Evolutionary conservation across 1,284 basidiomycete genomes (phyloP), one percentile per base, ranked within the genome.

Genomic region (Cystobasidiaceae sp.): DNA sequence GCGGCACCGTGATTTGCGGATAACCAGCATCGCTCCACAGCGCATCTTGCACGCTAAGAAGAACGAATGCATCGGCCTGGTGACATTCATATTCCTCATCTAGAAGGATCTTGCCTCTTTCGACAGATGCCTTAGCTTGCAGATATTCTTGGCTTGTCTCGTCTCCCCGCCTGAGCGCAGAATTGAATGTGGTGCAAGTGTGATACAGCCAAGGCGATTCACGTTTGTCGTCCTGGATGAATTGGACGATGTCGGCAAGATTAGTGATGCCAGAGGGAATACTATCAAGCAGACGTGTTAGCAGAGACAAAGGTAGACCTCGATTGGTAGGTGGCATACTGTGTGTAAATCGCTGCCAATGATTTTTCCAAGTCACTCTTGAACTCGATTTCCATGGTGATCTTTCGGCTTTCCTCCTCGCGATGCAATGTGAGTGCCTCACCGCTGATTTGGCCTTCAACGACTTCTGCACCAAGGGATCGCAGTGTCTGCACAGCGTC

Each of bases 1-100:
- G 50, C 21, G 51, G 60, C 4, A 63, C 60, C 9, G 43, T 54
- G 25, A 55, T 21, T 28, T 37, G 49, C 11, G 60, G 51, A 7
- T 23, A 45, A 2, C 37, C 60, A 23, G 50, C 50, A 23, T 44
- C 11, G 21, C 39, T n/a, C 41, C 27, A 54, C 11, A 23, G 49
- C 5, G 7, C 4, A 21, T 13, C 11, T 1, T 4, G 27, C 1
- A 0, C 1, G 13, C 45, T 48, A 4, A 25, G 60, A 4, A 63
- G 4, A 3, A 55, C 32, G 3, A 2, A 43, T 13, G 33, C 46
- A 9, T 33, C 17, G 15, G 51, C 49, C 3, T 30, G 23, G 27
- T 63, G 50, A 21, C 55, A 34, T 2, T 17, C 2, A 7, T 54
- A 21, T 9, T 52, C 49, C 25, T 33, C 25, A 33, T 41, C 59